phyloP scores from a whole-genome alignment of 2,329 filamentous ascomycete genomes.

The Sarocladiaceae sp. region DNA sequence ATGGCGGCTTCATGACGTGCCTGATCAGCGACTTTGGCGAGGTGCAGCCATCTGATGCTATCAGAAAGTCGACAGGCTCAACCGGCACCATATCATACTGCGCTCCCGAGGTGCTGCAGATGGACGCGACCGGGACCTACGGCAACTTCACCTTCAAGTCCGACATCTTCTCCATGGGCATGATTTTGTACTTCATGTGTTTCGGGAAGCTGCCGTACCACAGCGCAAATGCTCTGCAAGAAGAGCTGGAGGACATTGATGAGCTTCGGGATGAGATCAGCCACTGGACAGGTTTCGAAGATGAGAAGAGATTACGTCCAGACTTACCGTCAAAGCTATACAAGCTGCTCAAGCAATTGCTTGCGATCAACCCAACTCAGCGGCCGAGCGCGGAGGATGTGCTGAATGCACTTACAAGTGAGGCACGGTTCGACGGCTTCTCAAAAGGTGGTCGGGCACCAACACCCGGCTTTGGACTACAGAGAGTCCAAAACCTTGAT shows the following conservation, averaged over 20 bases:
- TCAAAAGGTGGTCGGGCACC: conserved; percentile 27
- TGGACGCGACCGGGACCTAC: conserved; percentile 64
- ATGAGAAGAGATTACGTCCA: conserved; percentile 67
- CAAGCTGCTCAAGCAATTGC: conserved; percentile 72
- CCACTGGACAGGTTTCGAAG: conserved; percentile 81
- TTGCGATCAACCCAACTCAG: conserved; percentile 71
- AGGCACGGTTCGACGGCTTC: conserved; percentile 46
- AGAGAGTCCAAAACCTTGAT: conserved; percentile 51
- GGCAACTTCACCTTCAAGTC: conserved; percentile 97
- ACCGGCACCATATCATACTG: conserved; percentile 98
- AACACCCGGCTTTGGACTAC: conserved; percentile 36
- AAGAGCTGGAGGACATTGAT: conserved; percentile 90
- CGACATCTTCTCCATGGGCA: conserved; percentile 95
- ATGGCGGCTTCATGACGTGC: conserved; percentile 67
- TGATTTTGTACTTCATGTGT: conserved; percentile 98
- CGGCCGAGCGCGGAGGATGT: conserved; percentile 86
- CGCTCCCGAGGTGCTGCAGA: conserved; percentile 83
- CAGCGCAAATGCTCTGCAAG: conserved; percentile 78
- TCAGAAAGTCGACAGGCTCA: conserved; percentile 83
- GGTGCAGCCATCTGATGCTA: conserved; percentile 78
- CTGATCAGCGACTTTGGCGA: conserved; percentile 98
- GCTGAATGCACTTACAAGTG: conserved; percentile 68
- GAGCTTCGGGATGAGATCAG: conserved; percentile 80
- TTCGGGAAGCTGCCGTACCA: conserved; percentile 84
- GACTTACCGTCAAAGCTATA: conserved; percentile 88